These are phyloP conservation scores for Melastoma malabathricum DNA, from an alignment of 345 rosid genomes.

Conservation along the genomic window DNA sequence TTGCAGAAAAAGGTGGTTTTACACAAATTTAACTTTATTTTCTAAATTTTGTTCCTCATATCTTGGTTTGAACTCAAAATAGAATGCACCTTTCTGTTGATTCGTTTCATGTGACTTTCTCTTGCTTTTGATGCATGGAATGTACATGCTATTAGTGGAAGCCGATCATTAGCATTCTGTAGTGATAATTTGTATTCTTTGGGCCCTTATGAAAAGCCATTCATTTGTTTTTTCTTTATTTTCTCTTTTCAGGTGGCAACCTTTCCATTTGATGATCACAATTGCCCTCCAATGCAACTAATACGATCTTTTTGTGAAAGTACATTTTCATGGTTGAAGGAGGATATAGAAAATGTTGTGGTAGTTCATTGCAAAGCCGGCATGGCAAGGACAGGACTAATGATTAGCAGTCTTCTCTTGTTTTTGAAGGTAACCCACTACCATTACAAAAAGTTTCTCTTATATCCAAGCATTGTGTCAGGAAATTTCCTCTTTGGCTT, in stretches of 20 bases:
- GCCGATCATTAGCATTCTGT: too few relatives aligned
- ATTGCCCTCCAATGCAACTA: slow-evolving; percentile 84
- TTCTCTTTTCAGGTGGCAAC: slow-evolving; percentile 54
- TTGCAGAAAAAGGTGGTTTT: too few relatives aligned
- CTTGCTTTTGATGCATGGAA: too few relatives aligned
- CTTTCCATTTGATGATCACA: slow-evolving; percentile 95
- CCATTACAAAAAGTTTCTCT: not conserved
- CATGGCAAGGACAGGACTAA: slow-evolving; percentile 89
- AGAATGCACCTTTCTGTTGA: too few relatives aligned
- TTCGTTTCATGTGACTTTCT: too few relatives aligned
- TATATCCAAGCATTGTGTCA: not conserved
- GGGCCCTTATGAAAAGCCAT: too few relatives aligned
- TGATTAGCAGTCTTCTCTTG: slow-evolving; percentile 90
- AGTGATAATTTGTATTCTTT: too few relatives aligned
- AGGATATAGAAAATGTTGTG: slow-evolving; percentile 90
- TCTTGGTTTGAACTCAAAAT: too few relatives aligned
- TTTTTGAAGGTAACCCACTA: slow-evolving; percentile 47
- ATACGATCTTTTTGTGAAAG: slow-evolving; percentile 83
- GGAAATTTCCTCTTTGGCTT: not conserved
- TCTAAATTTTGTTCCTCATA: too few relatives aligned
- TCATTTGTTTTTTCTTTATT: slow-evolving; percentile 8
- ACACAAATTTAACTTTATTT: too few relatives aligned
- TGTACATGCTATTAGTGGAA: too few relatives aligned
- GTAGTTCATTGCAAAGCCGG: slow-evolving; percentile 97
- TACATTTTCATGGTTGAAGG: slow-evolving; percentile 91